phyloP scores from a whole-genome alignment of 768 basidiomycete species.

The Pisolithus marmoratus region DNA sequence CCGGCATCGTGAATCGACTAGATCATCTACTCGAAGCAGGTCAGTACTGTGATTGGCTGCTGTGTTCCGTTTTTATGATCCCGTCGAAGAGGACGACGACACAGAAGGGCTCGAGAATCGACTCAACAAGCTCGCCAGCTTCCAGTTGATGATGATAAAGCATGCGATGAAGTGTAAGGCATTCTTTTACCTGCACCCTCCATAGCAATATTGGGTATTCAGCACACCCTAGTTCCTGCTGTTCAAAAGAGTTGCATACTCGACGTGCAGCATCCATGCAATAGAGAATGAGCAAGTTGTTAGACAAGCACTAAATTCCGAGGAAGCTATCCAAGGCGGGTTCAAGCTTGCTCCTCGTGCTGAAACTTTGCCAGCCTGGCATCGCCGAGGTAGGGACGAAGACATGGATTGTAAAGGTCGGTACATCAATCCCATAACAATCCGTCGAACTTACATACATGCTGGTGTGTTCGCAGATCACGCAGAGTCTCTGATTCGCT shows the following conservation, averaged over 20 bases:
- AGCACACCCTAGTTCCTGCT: conserved; percentile 52
- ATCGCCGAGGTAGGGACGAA: conserved; percentile 65
- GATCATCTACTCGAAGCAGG: conserved; percentile 79
- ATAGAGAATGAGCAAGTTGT: conserved; percentile 94
- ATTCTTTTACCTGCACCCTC: conserved; percentile 1
- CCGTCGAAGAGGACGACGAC: conserved; percentile 46
- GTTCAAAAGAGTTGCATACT: conserved; percentile 86
- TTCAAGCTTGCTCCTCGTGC: conserved; percentile 66
- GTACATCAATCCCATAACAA: conserved; percentile 4
- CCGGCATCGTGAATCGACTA: conserved; percentile 85
- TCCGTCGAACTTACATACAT: neutral
- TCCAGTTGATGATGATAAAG: conserved; percentile 86
- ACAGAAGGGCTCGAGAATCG: conserved; percentile 59
- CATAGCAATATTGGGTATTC: neutral
- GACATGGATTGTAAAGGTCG: conserved; percentile 55
- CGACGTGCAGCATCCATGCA: conserved; percentile 93
- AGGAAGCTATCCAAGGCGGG: conserved; percentile 52
- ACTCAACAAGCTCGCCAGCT: conserved; percentile 75
- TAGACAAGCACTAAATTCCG: conserved; percentile 59
- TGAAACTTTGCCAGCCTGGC: conserved; percentile 78
- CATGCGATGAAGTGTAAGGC: conserved; percentile 91
- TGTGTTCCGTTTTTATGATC: conserved; percentile 1
- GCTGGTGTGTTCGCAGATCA: conserved; percentile 40
- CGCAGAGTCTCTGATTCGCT: conserved; percentile 62
- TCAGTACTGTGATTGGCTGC: conserved; percentile 23